Conservation (phyloP, 1,284 basidiomycete genomes). For the Cryptococcus deneoformans region DNA sequence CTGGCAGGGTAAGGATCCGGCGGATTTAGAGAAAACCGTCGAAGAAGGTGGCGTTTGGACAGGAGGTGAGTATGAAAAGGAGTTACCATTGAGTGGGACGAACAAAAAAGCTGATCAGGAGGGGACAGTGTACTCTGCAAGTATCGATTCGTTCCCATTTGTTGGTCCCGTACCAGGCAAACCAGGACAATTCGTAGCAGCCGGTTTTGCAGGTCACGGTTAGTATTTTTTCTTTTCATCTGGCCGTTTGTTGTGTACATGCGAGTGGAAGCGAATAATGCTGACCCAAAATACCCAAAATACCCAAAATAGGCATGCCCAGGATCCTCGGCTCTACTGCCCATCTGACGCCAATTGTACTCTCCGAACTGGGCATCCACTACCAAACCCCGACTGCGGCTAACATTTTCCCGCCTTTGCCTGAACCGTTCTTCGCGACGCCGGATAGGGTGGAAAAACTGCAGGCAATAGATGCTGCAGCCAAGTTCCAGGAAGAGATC, state of each 20-base stretch:
- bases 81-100: too few relatives aligned
- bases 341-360: constrained; percentile 12
- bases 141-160: constrained; percentile 21
- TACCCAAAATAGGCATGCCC: constrained; percentile 12
- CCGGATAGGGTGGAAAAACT: constrained; percentile 14
- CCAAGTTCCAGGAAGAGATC: constrained; percentile 4
- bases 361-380: constrained; percentile 9
- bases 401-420: constrained; percentile 13
- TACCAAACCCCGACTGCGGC: background rate
- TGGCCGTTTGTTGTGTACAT: background rate
- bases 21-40: constrained; percentile 10
- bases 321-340: constrained; percentile 23
- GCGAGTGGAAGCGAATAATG: background rate
- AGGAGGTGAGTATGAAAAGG: constrained; percentile 14
- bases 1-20: constrained; percentile 16
- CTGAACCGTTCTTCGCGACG: constrained; percentile 16
- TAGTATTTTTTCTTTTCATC: background rate
- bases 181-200: constrained; percentile 19
- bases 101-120: background rate
- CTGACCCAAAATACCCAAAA: constrained; percentile 2
- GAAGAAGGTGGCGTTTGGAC: constrained; percentile 26
- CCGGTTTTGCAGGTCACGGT: constrained; percentile 25
- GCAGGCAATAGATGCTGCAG: constrained; percentile 4
- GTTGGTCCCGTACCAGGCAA: constrained; percentile 16
- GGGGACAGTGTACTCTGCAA: constrained; percentile 12